Conservation (phyloP, 1,284 basidiomycete genomes). For the Pseudozyma thailandica region DNA sequence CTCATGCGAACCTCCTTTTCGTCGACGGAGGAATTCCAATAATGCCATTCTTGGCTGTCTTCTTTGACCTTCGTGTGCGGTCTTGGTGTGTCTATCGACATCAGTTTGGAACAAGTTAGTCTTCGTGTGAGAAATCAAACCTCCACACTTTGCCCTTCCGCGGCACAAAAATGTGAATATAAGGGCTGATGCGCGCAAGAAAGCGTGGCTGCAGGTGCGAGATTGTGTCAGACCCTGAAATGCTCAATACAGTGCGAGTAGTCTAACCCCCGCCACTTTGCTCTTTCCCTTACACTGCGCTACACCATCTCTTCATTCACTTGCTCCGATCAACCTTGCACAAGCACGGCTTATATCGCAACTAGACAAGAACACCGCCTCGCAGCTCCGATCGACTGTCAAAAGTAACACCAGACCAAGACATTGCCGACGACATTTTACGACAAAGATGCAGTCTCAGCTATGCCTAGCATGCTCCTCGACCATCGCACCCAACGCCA, state of each 20-base stretch:
- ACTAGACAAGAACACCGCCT: background rate
- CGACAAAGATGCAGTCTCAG: constrained; percentile 9
- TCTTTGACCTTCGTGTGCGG: too few species aligned
- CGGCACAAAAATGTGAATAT: background rate
- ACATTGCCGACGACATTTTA: background rate
- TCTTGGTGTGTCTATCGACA: too few species aligned
- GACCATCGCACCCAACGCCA: constrained; percentile 21
- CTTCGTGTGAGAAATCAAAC: background rate
- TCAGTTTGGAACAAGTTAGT: too few species aligned
- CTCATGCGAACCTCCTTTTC: too few species aligned
- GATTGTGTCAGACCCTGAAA: background rate
- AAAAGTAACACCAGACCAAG: background rate
- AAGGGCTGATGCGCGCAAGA: background rate
- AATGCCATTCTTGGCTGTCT: too few species aligned
- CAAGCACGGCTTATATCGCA: too few species aligned
- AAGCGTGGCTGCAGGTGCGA: constrained; percentile 1
- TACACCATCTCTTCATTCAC: too few species aligned
- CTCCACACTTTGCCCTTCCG: background rate
- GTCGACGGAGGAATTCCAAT: too few species aligned
- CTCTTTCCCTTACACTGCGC: background rate
- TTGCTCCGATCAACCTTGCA: too few species aligned
- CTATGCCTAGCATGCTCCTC: constrained; percentile 43
- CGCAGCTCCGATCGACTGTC: background rate
- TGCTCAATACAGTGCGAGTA: too few species aligned
- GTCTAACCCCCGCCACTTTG: background rate